Conservation (phyloP, 2,329 filamentous ascomycete genomes). For the Colletotrichum falcatum region DNA sequence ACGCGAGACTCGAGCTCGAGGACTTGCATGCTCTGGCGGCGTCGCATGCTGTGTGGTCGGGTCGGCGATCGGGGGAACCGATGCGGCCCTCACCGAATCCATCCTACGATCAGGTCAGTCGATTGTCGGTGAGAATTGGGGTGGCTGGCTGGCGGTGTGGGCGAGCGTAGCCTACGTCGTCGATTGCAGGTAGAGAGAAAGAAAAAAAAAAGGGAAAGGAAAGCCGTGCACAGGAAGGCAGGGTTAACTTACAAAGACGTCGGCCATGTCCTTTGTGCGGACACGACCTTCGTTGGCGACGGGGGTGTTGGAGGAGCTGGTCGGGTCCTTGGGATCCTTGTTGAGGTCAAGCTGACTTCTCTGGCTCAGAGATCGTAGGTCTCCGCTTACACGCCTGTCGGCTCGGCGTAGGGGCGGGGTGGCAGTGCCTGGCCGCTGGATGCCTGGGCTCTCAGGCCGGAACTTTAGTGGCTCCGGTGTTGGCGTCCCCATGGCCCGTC, state of each 20-base stretch:
- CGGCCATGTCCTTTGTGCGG: slow-evolving; percentile 87
- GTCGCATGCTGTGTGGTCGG: slow-evolving; percentile 93
- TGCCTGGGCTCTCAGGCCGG: slow-evolving; percentile 74
- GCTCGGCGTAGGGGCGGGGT: slow-evolving; percentile 79
- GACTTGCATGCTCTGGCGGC: slow-evolving; percentile 96
- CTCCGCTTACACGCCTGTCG: slow-evolving; percentile 77
- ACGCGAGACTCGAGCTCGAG: slow-evolving; percentile 90
- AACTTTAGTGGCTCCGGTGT: slow-evolving; percentile 66
- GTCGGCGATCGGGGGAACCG: slow-evolving; percentile 92
- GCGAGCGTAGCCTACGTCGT: slow-evolving; percentile 5
- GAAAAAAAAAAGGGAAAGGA: neutral
- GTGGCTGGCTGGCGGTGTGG: slow-evolving; percentile 11
- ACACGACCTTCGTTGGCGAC: slow-evolving; percentile 89
- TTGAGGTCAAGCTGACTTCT: slow-evolving; percentile 51
- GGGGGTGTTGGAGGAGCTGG: slow-evolving; percentile 63
- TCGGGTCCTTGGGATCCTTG: slow-evolving; percentile 32
- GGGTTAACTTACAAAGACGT: slow-evolving; percentile 85
- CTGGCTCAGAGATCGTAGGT: slow-evolving; percentile 78
- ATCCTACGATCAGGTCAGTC: slow-evolving; percentile 69
- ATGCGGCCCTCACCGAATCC: slow-evolving; percentile 90
- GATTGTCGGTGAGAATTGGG: slow-evolving; percentile 27
- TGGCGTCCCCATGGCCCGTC: slow-evolving; percentile 42
- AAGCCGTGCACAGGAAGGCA: slow-evolving; percentile 13
- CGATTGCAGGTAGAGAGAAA: neutral
- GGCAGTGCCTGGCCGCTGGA: slow-evolving; percentile 62